phyloP scores from a whole-genome alignment of 129 eudicot genomes.

The Helianthus tuberosus region DNA sequence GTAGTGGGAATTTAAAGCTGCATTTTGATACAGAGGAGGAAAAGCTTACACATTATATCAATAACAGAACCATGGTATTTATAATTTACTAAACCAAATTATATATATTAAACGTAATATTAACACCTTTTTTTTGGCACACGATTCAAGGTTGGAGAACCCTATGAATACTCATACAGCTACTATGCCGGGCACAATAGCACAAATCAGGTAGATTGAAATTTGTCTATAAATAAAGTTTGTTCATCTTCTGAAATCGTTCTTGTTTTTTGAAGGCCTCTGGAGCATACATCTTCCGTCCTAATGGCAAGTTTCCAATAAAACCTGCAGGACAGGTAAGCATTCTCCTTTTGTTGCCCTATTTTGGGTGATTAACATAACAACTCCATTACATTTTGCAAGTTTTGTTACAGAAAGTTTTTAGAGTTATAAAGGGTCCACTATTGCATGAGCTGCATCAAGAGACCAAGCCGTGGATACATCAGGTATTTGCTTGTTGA shows the following conservation, averaged over 20 bases:
- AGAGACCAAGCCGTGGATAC: slow-evolving; percentile 71
- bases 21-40: slow-evolving; percentile 65
- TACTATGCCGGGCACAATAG: slow-evolving; percentile 81
- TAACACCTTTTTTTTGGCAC: slow-evolving; percentile 32
- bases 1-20: slow-evolving; percentile 84
- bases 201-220: slow-evolving; percentile 64
- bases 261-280: slow-evolving; percentile 67
- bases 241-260: slow-evolving; percentile 27
- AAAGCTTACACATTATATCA: slow-evolving; percentile 65
- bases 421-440: slow-evolving; percentile 72
- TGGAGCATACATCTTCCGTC: slow-evolving; percentile 95
- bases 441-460: slow-evolving; percentile 92
- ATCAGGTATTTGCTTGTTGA: slow-evolving; percentile 63
- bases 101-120: neutral
- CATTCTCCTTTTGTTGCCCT: slow-evolving; percentile 16
- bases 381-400: slow-evolving; percentile 10
- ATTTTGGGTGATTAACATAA: slow-evolving; percentile 14
- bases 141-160: slow-evolving; percentile 57
- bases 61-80: slow-evolving; percentile 64
- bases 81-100: slow-evolving; percentile 1
- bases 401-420: slow-evolving; percentile 49
- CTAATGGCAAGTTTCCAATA: slow-evolving; percentile 63
- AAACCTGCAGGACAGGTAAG: slow-evolving; percentile 63
- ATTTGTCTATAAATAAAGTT: slow-evolving; percentile 14
- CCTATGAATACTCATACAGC: slow-evolving; percentile 67